Conservation (phyloP, 2,329 filamentous ascomycete species). For the Fusarium subtropicale region DNA sequence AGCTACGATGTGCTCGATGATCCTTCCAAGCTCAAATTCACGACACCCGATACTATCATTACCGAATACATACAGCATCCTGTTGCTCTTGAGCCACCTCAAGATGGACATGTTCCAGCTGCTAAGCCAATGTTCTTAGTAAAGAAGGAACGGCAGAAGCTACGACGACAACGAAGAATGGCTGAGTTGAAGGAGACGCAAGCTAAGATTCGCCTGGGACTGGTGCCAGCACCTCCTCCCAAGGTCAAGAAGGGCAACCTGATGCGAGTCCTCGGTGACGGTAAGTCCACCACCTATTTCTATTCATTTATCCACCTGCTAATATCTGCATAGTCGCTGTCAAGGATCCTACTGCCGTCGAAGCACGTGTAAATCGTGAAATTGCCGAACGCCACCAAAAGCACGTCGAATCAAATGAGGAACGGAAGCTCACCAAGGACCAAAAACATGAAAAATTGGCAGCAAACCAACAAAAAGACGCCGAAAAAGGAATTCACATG, state of each 20-base stretch:
- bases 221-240: slow-evolving; percentile 89
- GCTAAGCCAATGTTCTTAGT: slow-evolving; percentile 95
- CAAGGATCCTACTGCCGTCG: slow-evolving; percentile 96
- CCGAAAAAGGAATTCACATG: slow-evolving; percentile 84
- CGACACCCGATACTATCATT: slow-evolving; percentile 84
- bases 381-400: slow-evolving; percentile 86
- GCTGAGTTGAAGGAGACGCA: slow-evolving; percentile 96
- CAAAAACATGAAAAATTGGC: slow-evolving; percentile 86
- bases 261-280: slow-evolving; percentile 93
- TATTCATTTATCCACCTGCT: slow-evolving; percentile 23
- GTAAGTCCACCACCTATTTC: slow-evolving; percentile 56
- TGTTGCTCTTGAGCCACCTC: slow-evolving; percentile 88
- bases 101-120: slow-evolving; percentile 82
- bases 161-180: slow-evolving; percentile 89
- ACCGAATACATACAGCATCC: slow-evolving; percentile 94
- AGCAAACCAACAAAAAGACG: slow-evolving; percentile 86
- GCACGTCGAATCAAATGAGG: slow-evolving; percentile 83
- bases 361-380: slow-evolving; percentile 91
- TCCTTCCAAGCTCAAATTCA: slow-evolving; percentile 75
- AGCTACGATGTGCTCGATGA: slow-evolving; percentile 79
- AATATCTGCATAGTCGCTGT: slow-evolving; percentile 66
- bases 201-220: slow-evolving; percentile 91
- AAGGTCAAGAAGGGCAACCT: slow-evolving; percentile 98
- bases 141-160: slow-evolving; percentile 88
- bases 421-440: slow-evolving; percentile 89